Evolutionary conservation across 2,329 filamentous ascomycete genomes (phyloP).

Genomic region (Aspergillus sp.): DNA sequence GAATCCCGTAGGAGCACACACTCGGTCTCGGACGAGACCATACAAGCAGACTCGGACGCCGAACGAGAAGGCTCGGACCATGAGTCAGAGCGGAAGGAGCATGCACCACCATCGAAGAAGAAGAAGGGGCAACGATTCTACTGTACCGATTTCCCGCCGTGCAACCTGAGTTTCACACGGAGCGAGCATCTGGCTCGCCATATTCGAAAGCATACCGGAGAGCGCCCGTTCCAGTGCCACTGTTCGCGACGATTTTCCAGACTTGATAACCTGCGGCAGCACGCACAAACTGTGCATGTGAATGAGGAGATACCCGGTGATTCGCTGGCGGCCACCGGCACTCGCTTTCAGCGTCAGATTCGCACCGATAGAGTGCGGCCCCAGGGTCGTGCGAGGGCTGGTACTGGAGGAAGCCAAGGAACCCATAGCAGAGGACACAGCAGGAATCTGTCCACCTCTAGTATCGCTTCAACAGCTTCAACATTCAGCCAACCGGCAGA

Average conservation of each 20-base stretch:
- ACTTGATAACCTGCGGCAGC: slow-evolving; percentile 91
- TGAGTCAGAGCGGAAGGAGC: slow-evolving; percentile 61
- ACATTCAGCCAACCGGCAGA: slow-evolving; percentile 65
- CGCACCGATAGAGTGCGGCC: slow-evolving; percentile 81
- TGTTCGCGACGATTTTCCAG: slow-evolving; percentile 90
- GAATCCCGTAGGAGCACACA: slow-evolving; percentile 49
- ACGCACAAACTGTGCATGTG: slow-evolving; percentile 95
- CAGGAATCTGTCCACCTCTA: slow-evolving; percentile 82
- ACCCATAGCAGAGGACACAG: slow-evolving; percentile 76
- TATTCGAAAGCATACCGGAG: slow-evolving; percentile 97
- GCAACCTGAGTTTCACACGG: slow-evolving; percentile 89
- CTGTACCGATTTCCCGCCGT: slow-evolving; percentile 92
- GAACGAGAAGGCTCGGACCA: slow-evolving; percentile 66
- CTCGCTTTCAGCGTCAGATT: slow-evolving; percentile 88
- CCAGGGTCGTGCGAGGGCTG: slow-evolving; percentile 71
- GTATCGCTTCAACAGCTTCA: slow-evolving; percentile 74
- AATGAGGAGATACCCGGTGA: slow-evolving; percentile 96
- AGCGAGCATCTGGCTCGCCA: slow-evolving; percentile 95
- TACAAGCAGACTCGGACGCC: slow-evolving; percentile 74
- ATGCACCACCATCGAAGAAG: slow-evolving; percentile 77
- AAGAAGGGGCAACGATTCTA: slow-evolving; percentile 97
- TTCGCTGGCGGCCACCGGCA: slow-evolving; percentile 88
- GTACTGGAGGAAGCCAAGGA: slow-evolving; percentile 72
- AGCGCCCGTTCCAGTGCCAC: slow-evolving; percentile 94
- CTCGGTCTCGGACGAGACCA: slow-evolving; percentile 60